These are phyloP conservation scores for Sarocladium brachiariae DNA, from an alignment of 2,329 filamentous ascomycete species.

Conservation along the genomic window DNA sequence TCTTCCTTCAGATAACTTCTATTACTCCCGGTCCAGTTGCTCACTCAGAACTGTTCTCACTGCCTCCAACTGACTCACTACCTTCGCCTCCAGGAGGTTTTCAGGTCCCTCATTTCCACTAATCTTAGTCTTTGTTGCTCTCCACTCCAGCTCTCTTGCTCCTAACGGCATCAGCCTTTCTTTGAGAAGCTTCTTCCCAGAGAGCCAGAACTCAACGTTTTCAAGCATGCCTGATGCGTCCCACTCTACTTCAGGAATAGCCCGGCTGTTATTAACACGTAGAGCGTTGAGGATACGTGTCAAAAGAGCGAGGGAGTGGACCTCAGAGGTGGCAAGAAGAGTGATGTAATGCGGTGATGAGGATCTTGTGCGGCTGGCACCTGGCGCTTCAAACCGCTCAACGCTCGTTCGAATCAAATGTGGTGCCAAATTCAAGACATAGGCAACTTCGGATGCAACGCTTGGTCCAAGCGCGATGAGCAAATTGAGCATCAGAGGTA, in stretches of 20 bases:
- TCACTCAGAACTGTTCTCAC: conserved; percentile 50
- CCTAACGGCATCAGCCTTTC: conserved; percentile 68
- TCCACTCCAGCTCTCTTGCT: conserved; percentile 63
- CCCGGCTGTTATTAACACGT: conserved; percentile 57
- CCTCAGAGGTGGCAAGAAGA: conserved; percentile 66
- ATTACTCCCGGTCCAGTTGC: conserved; percentile 33
- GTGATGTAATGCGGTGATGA: conserved; percentile 60
- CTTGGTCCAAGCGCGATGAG: conserved; percentile 74
- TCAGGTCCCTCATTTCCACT: conserved; percentile 34
- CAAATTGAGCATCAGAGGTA: conserved; percentile 85
- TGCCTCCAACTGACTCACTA: conserved; percentile 61
- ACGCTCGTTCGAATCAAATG: conserved; percentile 67
- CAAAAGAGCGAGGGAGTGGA: conserved; percentile 70
- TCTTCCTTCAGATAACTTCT: not conserved
- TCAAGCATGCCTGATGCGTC: conserved; percentile 67
- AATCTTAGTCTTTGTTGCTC: conserved; percentile 31
- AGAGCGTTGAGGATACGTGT: conserved; percentile 64
- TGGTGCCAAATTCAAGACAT: conserved; percentile 85
- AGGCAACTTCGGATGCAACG: conserved; percentile 75
- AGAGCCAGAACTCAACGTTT: conserved; percentile 76
- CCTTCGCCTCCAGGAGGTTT: conserved; percentile 68
- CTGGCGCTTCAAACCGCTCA: conserved; percentile 60
- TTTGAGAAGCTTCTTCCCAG: conserved; percentile 59
- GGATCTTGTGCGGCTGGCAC: conserved; percentile 44
- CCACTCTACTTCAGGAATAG: conserved; percentile 69